Base-by-base conservation (phyloP, 139 green algal genomes). In the Deuterostichococcus epilithicus region DNA sequence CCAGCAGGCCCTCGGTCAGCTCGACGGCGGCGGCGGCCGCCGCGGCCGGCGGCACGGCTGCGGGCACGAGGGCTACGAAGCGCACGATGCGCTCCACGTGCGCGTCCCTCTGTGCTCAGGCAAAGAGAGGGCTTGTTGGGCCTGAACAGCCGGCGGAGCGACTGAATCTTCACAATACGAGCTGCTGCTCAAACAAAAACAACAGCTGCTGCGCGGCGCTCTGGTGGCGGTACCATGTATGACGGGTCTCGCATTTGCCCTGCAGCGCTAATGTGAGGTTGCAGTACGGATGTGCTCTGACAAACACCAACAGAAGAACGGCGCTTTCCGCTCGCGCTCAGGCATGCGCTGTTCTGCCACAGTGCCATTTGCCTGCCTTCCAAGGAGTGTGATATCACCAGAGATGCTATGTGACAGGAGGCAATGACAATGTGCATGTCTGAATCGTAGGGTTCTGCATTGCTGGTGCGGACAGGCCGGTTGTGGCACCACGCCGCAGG, bases 21-120 rank as follows among this genome's bases (percentile, higher is more conserved):
- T 30, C 32, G 35, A 59, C 34, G 33, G 26, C 30, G 22, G 44
- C 37, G 10, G 66, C 30, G 6, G 15, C 30, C 4, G 28, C 30
- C 22, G 66, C 70, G 23, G 15, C 65, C 47, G 35, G 26, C 4
- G 59, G 74, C 60, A 78, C 47, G 8, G n/a, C n/a, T n/a, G 76
- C 72, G 2, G 70, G 76, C 76, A 91, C 87, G 0, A 42, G 52
- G 1, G 79, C 81, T 3, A 90, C 23, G 38, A 90, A 88, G 42
- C 76, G 75, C 33, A 89, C 39, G 26, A 86, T 65, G 26, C 87
- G 80, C 45, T 89, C 84, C 35, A 76, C 75, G 66, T 73, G 30
- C 25, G 75, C n/a, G 70, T 88, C 78, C 25, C 79, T 22, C 70
- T 81, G 79, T 22, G 34, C 22, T 32, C n/a, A n/a, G n/a, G n/a